Percentiles rank a stretch among this genome's conserved stretches.
Conservation (phyloP, 2,329 filamentous ascomycete species). For the Xylariaceae sp. region DNA sequence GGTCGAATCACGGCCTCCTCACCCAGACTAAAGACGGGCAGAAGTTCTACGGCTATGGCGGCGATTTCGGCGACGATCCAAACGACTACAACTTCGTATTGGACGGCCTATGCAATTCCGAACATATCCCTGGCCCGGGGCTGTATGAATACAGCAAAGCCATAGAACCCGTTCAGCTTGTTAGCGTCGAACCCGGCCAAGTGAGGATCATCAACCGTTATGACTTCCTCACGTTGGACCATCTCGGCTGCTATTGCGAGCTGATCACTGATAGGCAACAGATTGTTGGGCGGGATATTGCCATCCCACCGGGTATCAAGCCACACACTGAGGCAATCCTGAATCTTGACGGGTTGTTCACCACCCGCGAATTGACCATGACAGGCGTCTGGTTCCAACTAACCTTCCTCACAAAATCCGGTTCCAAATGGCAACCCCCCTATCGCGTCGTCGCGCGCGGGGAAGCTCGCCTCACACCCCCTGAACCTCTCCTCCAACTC, state of each 20-base stretch:
- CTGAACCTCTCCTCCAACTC: constrained; percentile 29
- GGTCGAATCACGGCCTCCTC: constrained; percentile 53
- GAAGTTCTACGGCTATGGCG: constrained; percentile 53
- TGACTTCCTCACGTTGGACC: constrained; percentile 48
- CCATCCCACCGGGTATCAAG: constrained; percentile 41
- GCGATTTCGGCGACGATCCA: constrained; percentile 56
- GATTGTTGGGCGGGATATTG: constrained; percentile 33
- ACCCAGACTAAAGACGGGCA: constrained; percentile 39
- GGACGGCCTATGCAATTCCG: constrained; percentile 48
- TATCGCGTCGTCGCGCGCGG: constrained; percentile 50
- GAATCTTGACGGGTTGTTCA: constrained; percentile 31
- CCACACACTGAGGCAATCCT: constrained; percentile 39
- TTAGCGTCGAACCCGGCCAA: constrained; percentile 39
- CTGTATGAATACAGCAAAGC: constrained; percentile 52
- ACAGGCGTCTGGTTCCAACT: constrained; percentile 45
- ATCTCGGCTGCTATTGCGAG: constrained; percentile 42
- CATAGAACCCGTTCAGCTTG: constrained; percentile 53
- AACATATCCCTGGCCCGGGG: constrained; percentile 48
- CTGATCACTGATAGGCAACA: constrained; percentile 38
- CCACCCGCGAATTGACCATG: constrained; percentile 14
- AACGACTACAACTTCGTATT: constrained; percentile 57
- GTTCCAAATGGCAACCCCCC: constrained; percentile 47
- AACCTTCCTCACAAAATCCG: constrained; percentile 39
- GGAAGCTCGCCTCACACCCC: constrained; percentile 39
- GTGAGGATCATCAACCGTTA: constrained; percentile 49